Conservation (phyloP, 768 basidiomycete genomes). For the Cubamyces lactineus region DNA sequence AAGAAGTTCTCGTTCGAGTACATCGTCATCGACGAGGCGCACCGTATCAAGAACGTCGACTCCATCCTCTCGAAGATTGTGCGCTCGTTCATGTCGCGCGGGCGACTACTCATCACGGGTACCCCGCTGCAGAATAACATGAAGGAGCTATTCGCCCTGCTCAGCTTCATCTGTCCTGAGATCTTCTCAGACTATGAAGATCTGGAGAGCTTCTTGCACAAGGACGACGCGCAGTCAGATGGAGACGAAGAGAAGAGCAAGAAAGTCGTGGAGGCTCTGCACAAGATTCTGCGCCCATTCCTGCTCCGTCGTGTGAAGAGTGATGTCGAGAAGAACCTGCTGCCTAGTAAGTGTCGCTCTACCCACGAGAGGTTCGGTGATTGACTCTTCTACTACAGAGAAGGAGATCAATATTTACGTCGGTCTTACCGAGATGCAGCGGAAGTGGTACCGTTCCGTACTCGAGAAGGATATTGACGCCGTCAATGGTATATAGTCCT, state of each 20-base stretch:
- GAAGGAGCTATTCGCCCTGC: conserved; percentile 89
- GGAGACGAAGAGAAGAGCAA: conserved; percentile 84
- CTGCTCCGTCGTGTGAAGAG: conserved; percentile 91
- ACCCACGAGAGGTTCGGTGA: neutral
- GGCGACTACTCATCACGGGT: conserved; percentile 92
- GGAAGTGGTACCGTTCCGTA: conserved; percentile 96
- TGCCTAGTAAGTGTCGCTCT: conserved; percentile 67
- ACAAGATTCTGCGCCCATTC: conserved; percentile 96
- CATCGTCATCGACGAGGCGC: conserved; percentile 97
- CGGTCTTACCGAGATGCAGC: conserved; percentile 95
- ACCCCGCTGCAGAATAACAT: conserved; percentile 97
- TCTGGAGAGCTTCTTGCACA: conserved; percentile 91
- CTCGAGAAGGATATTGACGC: conserved; percentile 99
- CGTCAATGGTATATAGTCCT: conserved; percentile 72
- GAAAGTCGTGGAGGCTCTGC: conserved; percentile 93
- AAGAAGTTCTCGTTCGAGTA: conserved; percentile 98
- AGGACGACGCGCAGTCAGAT: conserved; percentile 70
- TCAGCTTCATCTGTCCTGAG: conserved; percentile 97
- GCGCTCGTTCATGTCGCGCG: conserved; percentile 84
- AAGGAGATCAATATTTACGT: conserved; percentile 99
- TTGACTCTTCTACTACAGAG: conserved; percentile 48
- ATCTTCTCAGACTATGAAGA: conserved; percentile 92
- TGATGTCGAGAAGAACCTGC: conserved; percentile 93
- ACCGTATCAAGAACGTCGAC: conserved; percentile 99
- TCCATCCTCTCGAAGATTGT: conserved; percentile 95